Evolutionary conservation across 1,139 yeast genomes (phyloP).

Genomic region (Taiozyma onychis): DNA sequence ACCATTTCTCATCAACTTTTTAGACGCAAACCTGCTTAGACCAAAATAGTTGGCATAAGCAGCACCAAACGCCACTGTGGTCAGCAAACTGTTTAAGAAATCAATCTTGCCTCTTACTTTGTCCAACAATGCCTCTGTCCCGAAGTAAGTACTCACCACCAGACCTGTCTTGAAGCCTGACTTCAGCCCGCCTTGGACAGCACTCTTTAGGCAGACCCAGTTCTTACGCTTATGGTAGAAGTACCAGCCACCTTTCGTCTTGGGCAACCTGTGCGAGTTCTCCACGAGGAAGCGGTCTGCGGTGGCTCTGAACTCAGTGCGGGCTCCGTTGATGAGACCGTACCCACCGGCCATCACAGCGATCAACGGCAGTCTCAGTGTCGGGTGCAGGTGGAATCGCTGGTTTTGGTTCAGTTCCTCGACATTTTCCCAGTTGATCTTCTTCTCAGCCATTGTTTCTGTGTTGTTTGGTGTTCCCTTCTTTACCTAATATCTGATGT

Average conservation of each 20-base stretch:
- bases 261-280: slow-evolving; percentile 78
- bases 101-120: slow-evolving; percentile 49
- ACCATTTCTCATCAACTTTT: slow-evolving; percentile 47
- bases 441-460: background rate
- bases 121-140: slow-evolving; percentile 60
- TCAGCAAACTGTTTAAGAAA: slow-evolving; percentile 52
- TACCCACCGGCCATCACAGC: slow-evolving; percentile 38
- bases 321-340: slow-evolving; percentile 63
- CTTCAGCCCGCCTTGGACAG: slow-evolving; percentile 47
- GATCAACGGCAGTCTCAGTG: slow-evolving; percentile 33
- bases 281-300: slow-evolving; percentile 67
- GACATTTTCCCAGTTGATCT: background rate
- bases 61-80: slow-evolving; percentile 49
- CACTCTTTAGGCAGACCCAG: slow-evolving; percentile 60
- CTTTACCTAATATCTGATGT: too few relatives aligned
- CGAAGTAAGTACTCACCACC: slow-evolving; percentile 48
- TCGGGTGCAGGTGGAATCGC: slow-evolving; percentile 36
- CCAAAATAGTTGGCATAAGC: slow-evolving; percentile 41
- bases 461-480: too few relatives aligned
- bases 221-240: slow-evolving; percentile 83
- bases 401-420: slow-evolving; percentile 19
- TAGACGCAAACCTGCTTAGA: slow-evolving; percentile 42
- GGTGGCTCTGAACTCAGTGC: slow-evolving; percentile 50
- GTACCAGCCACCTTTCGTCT: slow-evolving; percentile 82
- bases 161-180: slow-evolving; percentile 38